These are phyloP conservation scores for Cardiospermum halicacabum DNA, from an alignment of 345 rosid genomes.

Conservation along the genomic window DNA sequence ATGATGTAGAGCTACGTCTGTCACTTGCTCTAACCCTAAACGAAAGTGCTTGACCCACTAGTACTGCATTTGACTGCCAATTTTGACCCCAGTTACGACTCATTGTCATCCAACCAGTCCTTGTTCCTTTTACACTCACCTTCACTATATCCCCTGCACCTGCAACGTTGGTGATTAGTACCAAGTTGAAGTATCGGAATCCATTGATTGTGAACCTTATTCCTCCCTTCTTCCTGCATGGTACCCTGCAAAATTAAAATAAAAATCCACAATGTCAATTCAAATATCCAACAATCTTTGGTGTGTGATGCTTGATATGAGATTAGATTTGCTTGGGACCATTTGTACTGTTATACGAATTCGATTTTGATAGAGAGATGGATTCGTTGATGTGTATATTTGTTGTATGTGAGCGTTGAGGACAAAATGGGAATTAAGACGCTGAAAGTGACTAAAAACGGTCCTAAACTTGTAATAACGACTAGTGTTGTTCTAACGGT, in stretches of 20 bases:
- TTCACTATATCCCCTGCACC: constrained; percentile 48
- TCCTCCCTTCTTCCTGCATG: constrained; percentile 48
- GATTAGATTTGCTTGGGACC: too few relatives aligned
- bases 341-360: background rate
- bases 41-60: constrained; percentile 48
- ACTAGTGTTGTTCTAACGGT: too few relatives aligned
- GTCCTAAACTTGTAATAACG: too few relatives aligned
- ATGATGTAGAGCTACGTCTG: constrained; percentile 42
- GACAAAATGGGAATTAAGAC: background rate
- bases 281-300: too few relatives aligned
- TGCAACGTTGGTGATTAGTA: constrained; percentile 45
- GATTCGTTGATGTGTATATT: background rate
- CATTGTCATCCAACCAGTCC: constrained; percentile 44
- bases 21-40: constrained; percentile 48
- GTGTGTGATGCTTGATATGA: too few relatives aligned
- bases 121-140: constrained; percentile 45
- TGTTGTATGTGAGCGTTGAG: background rate
- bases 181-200: constrained; percentile 53
- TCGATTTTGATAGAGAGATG: background rate
- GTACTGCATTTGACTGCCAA: constrained; percentile 50
- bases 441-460: background rate
- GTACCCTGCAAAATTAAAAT: constrained; percentile 22
- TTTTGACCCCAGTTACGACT: constrained; percentile 60
- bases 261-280: background rate
- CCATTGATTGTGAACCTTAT: constrained; percentile 55